A percentile compares a stretch with the other conserved stretches of the same genome.
These are phyloP conservation scores for Taphrina flavorubra DNA, from an alignment of 1,139 yeast species.

Conservation along the genomic window DNA sequence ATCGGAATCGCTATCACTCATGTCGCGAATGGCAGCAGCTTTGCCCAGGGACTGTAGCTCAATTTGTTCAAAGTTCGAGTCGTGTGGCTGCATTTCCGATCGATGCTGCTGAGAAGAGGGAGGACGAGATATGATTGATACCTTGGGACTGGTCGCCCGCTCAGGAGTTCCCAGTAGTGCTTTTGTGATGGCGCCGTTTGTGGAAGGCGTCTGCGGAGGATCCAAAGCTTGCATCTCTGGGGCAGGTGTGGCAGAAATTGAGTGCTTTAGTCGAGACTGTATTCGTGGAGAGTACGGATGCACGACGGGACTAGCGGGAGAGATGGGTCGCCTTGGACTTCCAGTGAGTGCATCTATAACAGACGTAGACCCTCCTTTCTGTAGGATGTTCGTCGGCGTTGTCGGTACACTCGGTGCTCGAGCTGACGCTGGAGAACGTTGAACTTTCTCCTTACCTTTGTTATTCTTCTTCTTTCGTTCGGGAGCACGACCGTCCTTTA, in stretches of 20 bases:
- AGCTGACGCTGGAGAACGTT: not conserved
- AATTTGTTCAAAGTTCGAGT: constrained; percentile 7
- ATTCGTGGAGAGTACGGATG: constrained; percentile 34
- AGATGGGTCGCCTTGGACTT: not conserved
- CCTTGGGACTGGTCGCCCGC: not conserved
- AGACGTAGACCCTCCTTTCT: not conserved
- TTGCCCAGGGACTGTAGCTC: not conserved
- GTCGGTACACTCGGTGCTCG: constrained; percentile 3
- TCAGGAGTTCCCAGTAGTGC: constrained; percentile 2
- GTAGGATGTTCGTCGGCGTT: constrained; percentile 1
- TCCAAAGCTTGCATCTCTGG: constrained; percentile 4
- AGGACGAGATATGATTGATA: constrained; percentile 1
- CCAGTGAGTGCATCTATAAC: constrained; percentile 8
- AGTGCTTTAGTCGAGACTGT: constrained; percentile 27
- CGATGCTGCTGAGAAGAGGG: not conserved
- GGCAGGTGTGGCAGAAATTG: constrained; percentile 7
- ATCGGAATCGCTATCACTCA: constrained; percentile 1
- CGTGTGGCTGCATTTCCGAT: not conserved
- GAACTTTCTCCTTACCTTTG: constrained; percentile 27
- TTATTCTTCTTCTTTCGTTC: constrained; percentile 2
- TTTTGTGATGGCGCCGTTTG: not conserved
- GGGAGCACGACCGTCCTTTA: not conserved
- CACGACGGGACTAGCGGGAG: constrained; percentile 19
- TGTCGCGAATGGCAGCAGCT: not conserved
- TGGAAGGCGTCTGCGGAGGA: not conserved